A percentile compares a stretch with the other conserved stretches of the same genome.
Evolutionary conservation across 2,329 filamentous ascomycete species (phyloP).

Genomic region (Clonostachys rhizophaga): DNA sequence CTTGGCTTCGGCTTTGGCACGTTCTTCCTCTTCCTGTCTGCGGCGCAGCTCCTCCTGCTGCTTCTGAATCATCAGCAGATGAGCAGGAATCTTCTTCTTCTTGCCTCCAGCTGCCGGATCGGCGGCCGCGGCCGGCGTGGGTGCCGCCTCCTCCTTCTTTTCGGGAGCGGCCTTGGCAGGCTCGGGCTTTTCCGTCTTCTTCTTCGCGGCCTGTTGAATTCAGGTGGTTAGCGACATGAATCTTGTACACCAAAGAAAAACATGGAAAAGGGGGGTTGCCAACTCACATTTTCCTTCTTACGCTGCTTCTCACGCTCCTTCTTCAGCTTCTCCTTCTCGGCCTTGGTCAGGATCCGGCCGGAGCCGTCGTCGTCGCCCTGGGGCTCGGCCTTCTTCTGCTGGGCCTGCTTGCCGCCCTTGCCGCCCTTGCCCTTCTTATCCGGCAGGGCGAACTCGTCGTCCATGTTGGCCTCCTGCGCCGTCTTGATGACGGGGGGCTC

Average conservation of each 20-base stretch:
- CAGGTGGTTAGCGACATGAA: background rate
- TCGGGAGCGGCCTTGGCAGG: slow-evolving; percentile 23
- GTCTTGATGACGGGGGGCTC: slow-evolving; percentile 34
- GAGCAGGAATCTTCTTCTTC: slow-evolving; percentile 88
- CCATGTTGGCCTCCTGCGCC: slow-evolving; percentile 75
- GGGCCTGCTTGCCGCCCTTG: slow-evolving; percentile 34
- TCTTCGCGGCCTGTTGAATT: slow-evolving; percentile 63
- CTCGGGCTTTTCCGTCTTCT: slow-evolving; percentile 52
- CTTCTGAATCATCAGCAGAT: slow-evolving; percentile 69
- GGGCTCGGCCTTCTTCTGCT: slow-evolving; percentile 38
- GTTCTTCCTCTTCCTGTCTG: slow-evolving; percentile 62
- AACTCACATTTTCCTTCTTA: slow-evolving; percentile 87
- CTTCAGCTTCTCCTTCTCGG: slow-evolving; percentile 96
- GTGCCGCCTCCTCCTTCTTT: slow-evolving; percentile 53
- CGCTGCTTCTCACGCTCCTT: slow-evolving; percentile 98
- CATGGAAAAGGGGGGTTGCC: background rate
- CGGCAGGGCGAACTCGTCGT: slow-evolving; percentile 80
- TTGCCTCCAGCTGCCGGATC: slow-evolving; percentile 53
- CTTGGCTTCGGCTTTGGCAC: slow-evolving; percentile 57
- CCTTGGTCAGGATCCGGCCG: slow-evolving; percentile 84
- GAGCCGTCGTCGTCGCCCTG: slow-evolving; percentile 42
- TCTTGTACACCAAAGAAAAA: background rate
- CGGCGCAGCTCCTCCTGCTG: slow-evolving; percentile 75
- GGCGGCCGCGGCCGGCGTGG: slow-evolving; percentile 35
- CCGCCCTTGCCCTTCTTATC: slow-evolving; percentile 70